Percentiles rank a stretch among this genome's conserved stretches.
phyloP scores from a whole-genome alignment of 306 rosid species.

The Lupinus albus region DNA sequence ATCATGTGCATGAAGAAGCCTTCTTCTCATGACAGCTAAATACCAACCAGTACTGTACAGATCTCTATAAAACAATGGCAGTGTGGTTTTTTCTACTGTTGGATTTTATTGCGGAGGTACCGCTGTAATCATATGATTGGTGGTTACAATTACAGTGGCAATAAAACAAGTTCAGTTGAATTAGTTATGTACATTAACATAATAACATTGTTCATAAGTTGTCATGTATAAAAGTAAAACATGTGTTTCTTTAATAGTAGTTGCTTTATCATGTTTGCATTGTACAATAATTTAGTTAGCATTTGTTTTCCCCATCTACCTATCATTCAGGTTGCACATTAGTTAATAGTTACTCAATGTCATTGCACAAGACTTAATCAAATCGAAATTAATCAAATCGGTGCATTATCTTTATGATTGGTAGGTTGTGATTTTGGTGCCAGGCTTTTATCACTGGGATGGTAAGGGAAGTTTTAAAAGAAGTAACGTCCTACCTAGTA shows the following conservation, averaged over 20 bases:
- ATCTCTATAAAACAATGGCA: conserved; percentile 8
- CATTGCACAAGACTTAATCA: neutral
- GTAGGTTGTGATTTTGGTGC: too few species aligned
- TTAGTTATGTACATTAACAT: conserved; percentile 43
- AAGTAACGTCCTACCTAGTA: too few species aligned
- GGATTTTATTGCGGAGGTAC: conserved; percentile 37
- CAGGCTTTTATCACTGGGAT: too few species aligned
- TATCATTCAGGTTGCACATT: neutral
- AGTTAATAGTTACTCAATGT: too few species aligned
- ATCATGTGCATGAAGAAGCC: conserved; percentile 36
- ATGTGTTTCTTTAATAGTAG: conserved; percentile 28
- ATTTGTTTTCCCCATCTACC: too few species aligned
- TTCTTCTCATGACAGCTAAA: conserved; percentile 38
- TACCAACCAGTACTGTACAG: conserved; percentile 44
- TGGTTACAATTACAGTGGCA: conserved; percentile 28
- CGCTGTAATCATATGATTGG: conserved; percentile 29
- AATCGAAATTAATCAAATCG: neutral
- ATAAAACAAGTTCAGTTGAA: neutral
- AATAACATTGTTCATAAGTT: conserved; percentile 42
- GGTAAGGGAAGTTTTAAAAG: too few species aligned
- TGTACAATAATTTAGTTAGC: conserved; percentile 29
- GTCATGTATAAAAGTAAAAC: conserved; percentile 36
- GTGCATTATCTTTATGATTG: too few species aligned
- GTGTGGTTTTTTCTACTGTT: conserved; percentile 16
- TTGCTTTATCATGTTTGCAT: conserved; percentile 29